Evolutionary conservation across 169 alveolate genomes (phyloP).

Genomic region (Toxoplasma gondii): DNA sequence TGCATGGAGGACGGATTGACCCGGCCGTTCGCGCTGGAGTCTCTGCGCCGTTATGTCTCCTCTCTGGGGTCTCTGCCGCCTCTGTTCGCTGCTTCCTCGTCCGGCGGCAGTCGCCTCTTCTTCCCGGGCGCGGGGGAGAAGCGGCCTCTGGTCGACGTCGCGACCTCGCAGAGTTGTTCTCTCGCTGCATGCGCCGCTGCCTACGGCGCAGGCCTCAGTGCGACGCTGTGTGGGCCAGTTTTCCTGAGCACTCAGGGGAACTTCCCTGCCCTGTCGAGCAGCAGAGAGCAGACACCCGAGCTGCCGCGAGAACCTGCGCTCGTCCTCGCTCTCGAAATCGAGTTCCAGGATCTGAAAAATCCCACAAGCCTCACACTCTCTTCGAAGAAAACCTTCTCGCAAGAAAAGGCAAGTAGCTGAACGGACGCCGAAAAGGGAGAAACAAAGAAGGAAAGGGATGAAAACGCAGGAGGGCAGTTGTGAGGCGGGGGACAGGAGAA

Average conservation of each 20-base stretch:
- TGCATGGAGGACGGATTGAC: conserved; percentile 36
- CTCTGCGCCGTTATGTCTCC: not conserved
- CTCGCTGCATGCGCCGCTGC: conserved; percentile 19
- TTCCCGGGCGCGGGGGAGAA: not conserved
- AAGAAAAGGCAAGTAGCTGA: not conserved
- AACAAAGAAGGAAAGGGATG: not conserved
- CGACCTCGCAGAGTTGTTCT: conserved; percentile 18
- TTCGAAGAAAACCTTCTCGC: conserved; percentile 4
- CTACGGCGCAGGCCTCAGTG: not conserved
- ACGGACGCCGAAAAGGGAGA: not conserved
- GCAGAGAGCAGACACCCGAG: not conserved
- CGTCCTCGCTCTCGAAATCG: not conserved
- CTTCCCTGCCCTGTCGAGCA: not conserved
- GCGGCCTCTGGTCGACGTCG: not conserved
- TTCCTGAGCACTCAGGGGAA: not conserved
- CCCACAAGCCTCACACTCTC: not conserved
- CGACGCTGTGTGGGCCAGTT: not conserved
- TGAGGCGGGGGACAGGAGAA: not conserved
- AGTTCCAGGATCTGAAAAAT: not conserved
- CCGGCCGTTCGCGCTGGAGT: conserved; percentile 10
- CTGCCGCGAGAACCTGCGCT: conserved; percentile 13
- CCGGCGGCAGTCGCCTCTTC: not conserved
- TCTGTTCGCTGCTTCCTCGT: not conserved
- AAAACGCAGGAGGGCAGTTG: not conserved
- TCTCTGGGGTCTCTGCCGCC: conserved; percentile 3